A percentile compares a stretch with the other conserved stretches of the same genome.
These are phyloP conservation scores for Nemania diffusa DNA, from an alignment of 2,329 filamentous ascomycete genomes.

Conservation along the genomic window DNA sequence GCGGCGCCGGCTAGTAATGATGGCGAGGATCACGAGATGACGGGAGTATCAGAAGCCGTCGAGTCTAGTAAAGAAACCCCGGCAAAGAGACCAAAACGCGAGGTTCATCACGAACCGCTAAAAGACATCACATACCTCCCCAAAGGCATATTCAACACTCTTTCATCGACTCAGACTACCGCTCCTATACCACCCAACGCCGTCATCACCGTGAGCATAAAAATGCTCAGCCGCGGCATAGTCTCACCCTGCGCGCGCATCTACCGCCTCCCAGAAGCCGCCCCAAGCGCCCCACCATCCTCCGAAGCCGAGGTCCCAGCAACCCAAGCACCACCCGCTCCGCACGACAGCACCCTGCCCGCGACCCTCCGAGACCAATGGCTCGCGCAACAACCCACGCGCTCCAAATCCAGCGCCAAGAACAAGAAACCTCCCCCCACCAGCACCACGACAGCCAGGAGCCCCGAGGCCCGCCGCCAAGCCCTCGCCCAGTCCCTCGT, in stretches of 20 bases:
- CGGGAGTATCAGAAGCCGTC: slow-evolving; percentile 6
- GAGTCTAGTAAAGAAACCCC: background rate
- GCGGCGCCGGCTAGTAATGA: slow-evolving; percentile 6
- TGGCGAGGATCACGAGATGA: slow-evolving; percentile 24
- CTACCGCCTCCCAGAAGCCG: slow-evolving; percentile 77
- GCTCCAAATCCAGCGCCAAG: slow-evolving; percentile 41
- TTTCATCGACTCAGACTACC: slow-evolving; percentile 45
- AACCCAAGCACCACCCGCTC: slow-evolving; percentile 51
- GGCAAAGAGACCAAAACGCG: slow-evolving; percentile 12
- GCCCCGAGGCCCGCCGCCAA: slow-evolving; percentile 54
- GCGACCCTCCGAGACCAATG: slow-evolving; percentile 72
- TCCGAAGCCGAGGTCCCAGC: slow-evolving; percentile 58
- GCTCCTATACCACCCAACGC: slow-evolving; percentile 50
- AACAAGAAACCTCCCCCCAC: background rate
- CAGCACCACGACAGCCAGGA: slow-evolving; percentile 22
- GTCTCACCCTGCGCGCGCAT: slow-evolving; percentile 79
- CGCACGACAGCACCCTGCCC: slow-evolving; percentile 49
- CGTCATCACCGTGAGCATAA: slow-evolving; percentile 72
- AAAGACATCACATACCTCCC: slow-evolving; percentile 52
- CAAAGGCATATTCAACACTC: slow-evolving; percentile 49
- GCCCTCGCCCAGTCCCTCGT: slow-evolving; percentile 62
- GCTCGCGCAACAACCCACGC: slow-evolving; percentile 65
- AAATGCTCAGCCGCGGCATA: slow-evolving; percentile 74
- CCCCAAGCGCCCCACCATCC: slow-evolving; percentile 20
- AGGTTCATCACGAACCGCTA: slow-evolving; percentile 36